Conservation (phyloP, 768 basidiomycete species). For the Tephrocybe sp. region DNA sequence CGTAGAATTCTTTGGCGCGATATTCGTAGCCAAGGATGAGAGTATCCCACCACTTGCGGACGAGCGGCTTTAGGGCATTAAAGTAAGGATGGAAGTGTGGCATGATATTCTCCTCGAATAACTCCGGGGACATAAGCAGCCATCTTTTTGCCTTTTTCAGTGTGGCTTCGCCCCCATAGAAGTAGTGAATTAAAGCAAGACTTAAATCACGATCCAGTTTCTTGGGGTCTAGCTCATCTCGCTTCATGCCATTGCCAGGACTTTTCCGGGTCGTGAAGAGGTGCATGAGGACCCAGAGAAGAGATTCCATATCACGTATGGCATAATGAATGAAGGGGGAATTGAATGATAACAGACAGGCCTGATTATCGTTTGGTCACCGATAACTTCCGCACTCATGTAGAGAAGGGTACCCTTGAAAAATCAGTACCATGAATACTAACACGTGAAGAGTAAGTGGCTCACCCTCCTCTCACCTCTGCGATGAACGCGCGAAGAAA, state of each 20-base stretch:
- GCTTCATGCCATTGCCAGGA: not conserved
- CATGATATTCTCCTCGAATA: not conserved
- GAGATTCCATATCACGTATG: slow-evolving; percentile 1
- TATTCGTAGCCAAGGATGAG: not conserved
- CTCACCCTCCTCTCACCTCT: not conserved
- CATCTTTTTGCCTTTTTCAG: not conserved
- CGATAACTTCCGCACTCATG: not conserved
- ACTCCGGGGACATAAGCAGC: not conserved
- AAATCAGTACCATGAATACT: not conserved
- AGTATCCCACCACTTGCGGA: not conserved
- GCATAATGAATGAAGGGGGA: not conserved
- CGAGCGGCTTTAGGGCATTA: not conserved
- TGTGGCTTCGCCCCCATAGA: not conserved
- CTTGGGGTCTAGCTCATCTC: not conserved
- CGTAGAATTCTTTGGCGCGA: not conserved
- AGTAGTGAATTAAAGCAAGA: not conserved
- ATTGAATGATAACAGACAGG: too few species aligned
- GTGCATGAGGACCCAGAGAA: slow-evolving; percentile 1
- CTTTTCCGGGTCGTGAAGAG: not conserved
- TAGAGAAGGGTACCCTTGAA: not conserved
- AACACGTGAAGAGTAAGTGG: not conserved
- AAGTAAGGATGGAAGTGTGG: not conserved
- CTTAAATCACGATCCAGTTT: not conserved
- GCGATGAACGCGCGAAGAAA: not conserved
- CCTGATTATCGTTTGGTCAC: not conserved